Evolutionary conservation across 2,329 filamentous ascomycete genomes (phyloP).

Genomic region (Laburnicola sp.): DNA sequence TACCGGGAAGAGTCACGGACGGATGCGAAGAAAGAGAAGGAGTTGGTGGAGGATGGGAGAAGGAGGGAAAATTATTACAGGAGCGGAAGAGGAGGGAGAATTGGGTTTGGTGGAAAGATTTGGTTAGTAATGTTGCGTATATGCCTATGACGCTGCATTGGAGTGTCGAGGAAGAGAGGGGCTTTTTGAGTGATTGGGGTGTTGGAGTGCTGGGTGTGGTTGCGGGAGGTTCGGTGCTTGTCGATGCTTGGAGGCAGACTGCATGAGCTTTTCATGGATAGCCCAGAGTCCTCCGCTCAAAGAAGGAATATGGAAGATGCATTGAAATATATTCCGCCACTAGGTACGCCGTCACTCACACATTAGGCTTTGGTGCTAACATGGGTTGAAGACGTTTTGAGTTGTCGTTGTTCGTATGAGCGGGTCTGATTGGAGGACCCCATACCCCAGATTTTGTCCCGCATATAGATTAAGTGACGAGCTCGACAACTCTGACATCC

Average conservation of each 20-base stretch:
- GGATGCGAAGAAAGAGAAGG: constrained; percentile 16
- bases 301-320: too few species aligned
- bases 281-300: too few species aligned
- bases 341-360: background rate
- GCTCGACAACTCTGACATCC: background rate
- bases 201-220: constrained; percentile 63
- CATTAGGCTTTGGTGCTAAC: background rate
- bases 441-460: constrained; percentile 6
- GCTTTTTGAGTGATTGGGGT: constrained; percentile 61
- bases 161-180: constrained; percentile 64
- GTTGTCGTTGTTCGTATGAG: background rate
- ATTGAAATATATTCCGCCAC: background rate
- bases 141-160: constrained; percentile 83
- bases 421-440: constrained; percentile 11
- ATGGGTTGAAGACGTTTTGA: background rate
- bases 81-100: constrained; percentile 35
- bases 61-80: constrained; percentile 51
- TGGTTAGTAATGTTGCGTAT: constrained; percentile 74
- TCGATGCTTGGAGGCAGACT: constrained; percentile 52
- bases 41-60: constrained; percentile 47
- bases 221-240: constrained; percentile 48
- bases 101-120: constrained; percentile 63
- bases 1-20: constrained; percentile 4
- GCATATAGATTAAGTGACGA: constrained; percentile 7
- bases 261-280: too few species aligned